Conservation (phyloP, 352 stramenopile genomes). For the Blastocystis sp. region DNA sequence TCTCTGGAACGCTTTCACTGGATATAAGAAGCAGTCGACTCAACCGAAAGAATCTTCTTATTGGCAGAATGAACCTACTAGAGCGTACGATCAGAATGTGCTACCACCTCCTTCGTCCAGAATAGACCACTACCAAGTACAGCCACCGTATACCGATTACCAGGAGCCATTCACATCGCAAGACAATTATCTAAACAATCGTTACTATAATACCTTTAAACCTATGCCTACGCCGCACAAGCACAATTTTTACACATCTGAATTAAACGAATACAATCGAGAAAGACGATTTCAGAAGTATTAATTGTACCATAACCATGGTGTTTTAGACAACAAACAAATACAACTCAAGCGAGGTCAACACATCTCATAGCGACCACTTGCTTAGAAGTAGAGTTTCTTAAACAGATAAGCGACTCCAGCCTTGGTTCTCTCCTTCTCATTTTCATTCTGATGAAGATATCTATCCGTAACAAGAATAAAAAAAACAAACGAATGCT, state of each 20-base stretch:
- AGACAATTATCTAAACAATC: background rate
- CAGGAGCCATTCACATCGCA: background rate
- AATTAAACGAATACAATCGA: no score
- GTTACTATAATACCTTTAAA: background rate
- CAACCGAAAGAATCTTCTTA: background rate
- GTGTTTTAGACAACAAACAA: background rate
- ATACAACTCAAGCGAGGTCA: slow-evolving; percentile 38
- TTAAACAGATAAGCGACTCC: slow-evolving; percentile 62
- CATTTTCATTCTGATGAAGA: slow-evolving; percentile 59
- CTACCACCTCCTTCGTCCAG: background rate
- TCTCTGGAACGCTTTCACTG: background rate
- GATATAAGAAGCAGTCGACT: background rate
- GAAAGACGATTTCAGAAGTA: no score
- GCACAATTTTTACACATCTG: background rate
- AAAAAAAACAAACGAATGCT: background rate
- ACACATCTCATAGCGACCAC: background rate
- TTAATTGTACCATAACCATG: background rate
- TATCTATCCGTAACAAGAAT: slow-evolving; percentile 11
- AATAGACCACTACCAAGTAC: background rate
- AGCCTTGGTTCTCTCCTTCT: slow-evolving; percentile 61
- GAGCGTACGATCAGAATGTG: background rate
- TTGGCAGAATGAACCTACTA: background rate
- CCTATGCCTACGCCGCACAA: background rate
- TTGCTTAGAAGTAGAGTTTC: slow-evolving; percentile 61
- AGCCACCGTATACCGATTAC: background rate